Evolutionary conservation across 2,329 filamentous ascomycete species (phyloP), one percentile per base, ranked within the genome.

Genomic region (Lachnellula willkommii): DNA sequence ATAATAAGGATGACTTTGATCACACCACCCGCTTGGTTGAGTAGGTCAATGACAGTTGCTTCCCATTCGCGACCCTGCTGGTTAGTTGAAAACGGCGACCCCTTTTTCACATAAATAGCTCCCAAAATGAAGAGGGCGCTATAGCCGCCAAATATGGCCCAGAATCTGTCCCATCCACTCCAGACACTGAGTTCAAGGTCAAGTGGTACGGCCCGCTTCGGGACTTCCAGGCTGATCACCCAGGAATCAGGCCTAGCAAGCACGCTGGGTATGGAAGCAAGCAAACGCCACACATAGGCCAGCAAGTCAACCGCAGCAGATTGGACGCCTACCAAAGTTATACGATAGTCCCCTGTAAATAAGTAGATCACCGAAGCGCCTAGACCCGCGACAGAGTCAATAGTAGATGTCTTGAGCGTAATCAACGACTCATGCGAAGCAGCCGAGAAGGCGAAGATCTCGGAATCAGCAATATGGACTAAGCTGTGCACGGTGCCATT

Each of bases 1-100:
- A 99, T 99, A 66, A 99, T 97, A 58, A 97, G 76, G 50, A 99
- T 95, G 22, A 99, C 94, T 72, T 99, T 99, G 78, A 96, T 85
- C 9, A 99, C 93, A 14, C 95, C 94, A 43, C 94, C 95, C 48
- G 94, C 94, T 77, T 99, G 95, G 60, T 91, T 87, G 22, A 99
- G 78, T 1, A 86, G 80, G 60, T 97, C 93, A 24, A 93, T 87
- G 43, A 96, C 72, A 7, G 85, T 81, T 24, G 87, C 88, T 70
- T 97, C 92, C 79, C 80, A 82, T 35, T 83, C 81, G 57, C 82
- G 80, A 50, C 80, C 76, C 1, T 79, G 72, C 54, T 76, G 76
- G 3, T 77, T 73, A 1, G 74, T 74, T 2, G 86, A 85, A 60
- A 96, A 81, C 0, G 89, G 83, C 5, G 81, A 81, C 26, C 87